Conservation (phyloP, 2,329 filamentous ascomycete species). For the Aspergillus carbonarius region DNA sequence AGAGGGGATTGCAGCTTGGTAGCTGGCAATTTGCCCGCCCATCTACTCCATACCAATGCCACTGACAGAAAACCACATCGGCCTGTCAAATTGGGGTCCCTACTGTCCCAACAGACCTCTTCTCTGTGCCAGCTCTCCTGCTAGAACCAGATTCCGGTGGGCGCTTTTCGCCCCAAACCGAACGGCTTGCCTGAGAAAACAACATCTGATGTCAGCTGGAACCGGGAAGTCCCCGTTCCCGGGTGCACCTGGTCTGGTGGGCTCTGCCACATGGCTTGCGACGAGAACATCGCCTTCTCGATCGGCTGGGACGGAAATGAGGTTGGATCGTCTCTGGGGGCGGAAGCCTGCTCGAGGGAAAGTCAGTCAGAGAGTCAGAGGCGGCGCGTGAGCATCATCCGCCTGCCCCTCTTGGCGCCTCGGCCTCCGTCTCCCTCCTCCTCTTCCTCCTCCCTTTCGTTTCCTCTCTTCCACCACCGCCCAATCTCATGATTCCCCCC, state of each 20-base stretch:
- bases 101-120: background rate
- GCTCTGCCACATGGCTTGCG: conserved; percentile 1
- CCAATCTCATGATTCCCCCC: background rate
- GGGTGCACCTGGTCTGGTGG: background rate
- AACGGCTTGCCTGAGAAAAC: background rate
- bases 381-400: background rate
- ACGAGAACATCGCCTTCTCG: background rate
- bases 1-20: background rate
- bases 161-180: background rate
- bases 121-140: background rate
- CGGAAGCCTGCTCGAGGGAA: background rate
- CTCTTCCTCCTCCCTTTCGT: background rate
- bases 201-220: conserved; percentile 2
- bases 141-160: background rate
- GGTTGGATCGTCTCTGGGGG: conserved; percentile 2
- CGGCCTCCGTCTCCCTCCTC: too few species aligned
- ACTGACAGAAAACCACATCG: background rate
- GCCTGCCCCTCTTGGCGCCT: background rate
- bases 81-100: background rate
- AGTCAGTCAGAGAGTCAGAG: background rate
- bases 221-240: background rate
- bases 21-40: too few species aligned
- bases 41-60: background rate
- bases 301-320: conserved; percentile 1
- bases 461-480: background rate